These are phyloP conservation scores for Fraxinus xanthoxyloides DNA, from an alignment of 305 asterid genomes.

Conservation along the genomic window DNA sequence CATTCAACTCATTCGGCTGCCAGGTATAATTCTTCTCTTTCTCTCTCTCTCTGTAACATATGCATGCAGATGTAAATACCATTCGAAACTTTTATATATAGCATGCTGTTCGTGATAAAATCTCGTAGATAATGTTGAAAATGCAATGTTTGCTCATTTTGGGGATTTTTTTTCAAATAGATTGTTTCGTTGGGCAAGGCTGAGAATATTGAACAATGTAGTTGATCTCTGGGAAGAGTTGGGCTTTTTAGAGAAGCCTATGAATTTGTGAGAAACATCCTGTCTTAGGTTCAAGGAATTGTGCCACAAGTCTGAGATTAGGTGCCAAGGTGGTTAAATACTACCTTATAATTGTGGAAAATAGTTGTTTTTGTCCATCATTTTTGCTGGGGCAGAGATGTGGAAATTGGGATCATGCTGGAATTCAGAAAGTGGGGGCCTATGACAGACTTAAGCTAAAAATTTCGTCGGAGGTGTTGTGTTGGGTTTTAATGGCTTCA, in stretches of 20 bases:
- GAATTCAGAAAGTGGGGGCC: not conserved
- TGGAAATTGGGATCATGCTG: not conserved
- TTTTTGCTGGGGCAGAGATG: not conserved
- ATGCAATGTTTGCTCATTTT: not conserved
- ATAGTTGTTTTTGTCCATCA: not conserved
- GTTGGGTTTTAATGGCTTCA: no score
- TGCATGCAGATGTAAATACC: not conserved
- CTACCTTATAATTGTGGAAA: not conserved
- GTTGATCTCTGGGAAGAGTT: not conserved
- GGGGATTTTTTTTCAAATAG: not conserved
- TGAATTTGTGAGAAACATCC: not conserved
- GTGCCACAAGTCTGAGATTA: not conserved
- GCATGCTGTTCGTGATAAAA: not conserved
- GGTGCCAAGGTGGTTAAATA: not conserved
- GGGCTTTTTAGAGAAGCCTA: not conserved
- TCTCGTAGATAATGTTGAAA: not conserved
- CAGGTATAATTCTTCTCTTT: not conserved
- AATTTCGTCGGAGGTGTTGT: not conserved
- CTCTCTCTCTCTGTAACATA: not conserved
- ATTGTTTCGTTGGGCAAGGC: not conserved
- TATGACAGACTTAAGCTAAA: no score
- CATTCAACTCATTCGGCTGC: not conserved
- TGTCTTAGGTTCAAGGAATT: not conserved
- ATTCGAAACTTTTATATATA: not conserved
- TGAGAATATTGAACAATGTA: not conserved